phyloP scores from a whole-genome alignment of 305 asterid genomes.

The Solanum hybrid region DNA sequence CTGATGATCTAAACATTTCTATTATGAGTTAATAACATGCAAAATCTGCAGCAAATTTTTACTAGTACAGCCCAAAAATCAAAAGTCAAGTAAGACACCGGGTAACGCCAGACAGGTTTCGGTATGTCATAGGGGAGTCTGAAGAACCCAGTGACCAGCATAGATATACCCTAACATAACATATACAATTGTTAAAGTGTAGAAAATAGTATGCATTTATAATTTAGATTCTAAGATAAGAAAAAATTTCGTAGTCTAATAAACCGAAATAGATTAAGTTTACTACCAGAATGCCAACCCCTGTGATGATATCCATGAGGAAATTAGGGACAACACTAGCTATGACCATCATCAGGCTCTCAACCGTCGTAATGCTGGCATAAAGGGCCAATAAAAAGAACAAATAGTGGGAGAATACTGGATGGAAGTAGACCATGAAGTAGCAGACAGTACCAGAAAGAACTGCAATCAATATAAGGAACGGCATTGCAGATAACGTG shows the following conservation, averaged over 20 bases:
- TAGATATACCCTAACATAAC: slow-evolving; percentile 55
- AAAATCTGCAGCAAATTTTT: not conserved
- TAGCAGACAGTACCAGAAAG: slow-evolving; percentile 88
- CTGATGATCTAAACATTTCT: not conserved
- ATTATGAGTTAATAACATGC: not conserved
- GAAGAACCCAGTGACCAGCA: slow-evolving; percentile 90
- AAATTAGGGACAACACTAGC: slow-evolving; percentile 77
- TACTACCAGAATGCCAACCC: slow-evolving; percentile 88
- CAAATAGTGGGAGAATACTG: slow-evolving; percentile 63
- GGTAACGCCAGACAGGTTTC: slow-evolving; percentile 89
- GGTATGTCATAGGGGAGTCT: slow-evolving; percentile 94
- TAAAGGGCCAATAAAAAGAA: slow-evolving; percentile 74
- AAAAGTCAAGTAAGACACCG: slow-evolving; percentile 90
- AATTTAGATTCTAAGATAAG: not conserved
- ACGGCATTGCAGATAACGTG: slow-evolving; percentile 86
- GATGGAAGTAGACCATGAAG: slow-evolving; percentile 90
- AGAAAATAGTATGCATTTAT: not conserved
- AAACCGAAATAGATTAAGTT: not conserved
- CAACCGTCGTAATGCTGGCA: slow-evolving; percentile 83
- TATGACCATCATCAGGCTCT: slow-evolving; percentile 98
- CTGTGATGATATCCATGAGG: slow-evolving; percentile 71
- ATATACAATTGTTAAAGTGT: not conserved
- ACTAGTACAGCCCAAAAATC: slow-evolving; percentile 96
- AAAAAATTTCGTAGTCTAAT: not conserved
- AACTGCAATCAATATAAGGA: slow-evolving; percentile 66